A percentile compares a stretch with the other conserved stretches of the same genome.
Conservation (phyloP, 2,329 filamentous ascomycete genomes). For the Neofusicoccum laricinum region DNA sequence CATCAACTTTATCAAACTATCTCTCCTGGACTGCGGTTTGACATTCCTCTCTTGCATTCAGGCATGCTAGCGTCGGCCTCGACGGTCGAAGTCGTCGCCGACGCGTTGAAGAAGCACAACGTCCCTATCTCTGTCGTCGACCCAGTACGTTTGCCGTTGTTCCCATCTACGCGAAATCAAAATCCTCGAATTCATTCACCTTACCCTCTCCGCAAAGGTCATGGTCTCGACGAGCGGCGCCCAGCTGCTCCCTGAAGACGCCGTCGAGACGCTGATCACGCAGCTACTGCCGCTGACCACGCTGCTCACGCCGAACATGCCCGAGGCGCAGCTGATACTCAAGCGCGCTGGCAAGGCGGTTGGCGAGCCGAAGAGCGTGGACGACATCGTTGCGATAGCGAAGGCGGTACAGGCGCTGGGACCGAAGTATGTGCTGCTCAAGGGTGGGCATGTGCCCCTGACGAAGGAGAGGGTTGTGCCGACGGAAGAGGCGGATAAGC, state of each 20-base stretch:
- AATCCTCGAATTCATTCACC: neutral
- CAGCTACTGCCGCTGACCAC: slow-evolving; percentile 65
- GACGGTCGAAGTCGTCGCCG: slow-evolving; percentile 66
- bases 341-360: slow-evolving; percentile 47
- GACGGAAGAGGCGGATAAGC: slow-evolving; percentile 55
- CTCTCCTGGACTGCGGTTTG: slow-evolving; percentile 9
- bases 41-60: slow-evolving; percentile 32
- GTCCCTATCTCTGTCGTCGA: slow-evolving; percentile 66
- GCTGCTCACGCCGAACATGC: slow-evolving; percentile 73
- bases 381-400: slow-evolving; percentile 68
- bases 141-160: slow-evolving; percentile 55
- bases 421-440: slow-evolving; percentile 77
- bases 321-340: slow-evolving; percentile 68
- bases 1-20: neutral
- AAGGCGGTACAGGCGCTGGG: slow-evolving; percentile 65
- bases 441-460: slow-evolving; percentile 87
- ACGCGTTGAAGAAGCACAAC: slow-evolving; percentile 58
- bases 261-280: slow-evolving; percentile 59
- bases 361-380: slow-evolving; percentile 53
- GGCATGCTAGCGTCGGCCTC: slow-evolving; percentile 78
- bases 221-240: slow-evolving; percentile 87
- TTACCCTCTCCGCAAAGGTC: slow-evolving; percentile 55
- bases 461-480: slow-evolving; percentile 61
- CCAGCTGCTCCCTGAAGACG: slow-evolving; percentile 62
- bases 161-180: neutral